Percentiles rank a stretch among this genome's conserved stretches.
Evolutionary conservation across 176 grass and related monocot species (phyloP).

Genomic region (Oryza rufipogon): DNA sequence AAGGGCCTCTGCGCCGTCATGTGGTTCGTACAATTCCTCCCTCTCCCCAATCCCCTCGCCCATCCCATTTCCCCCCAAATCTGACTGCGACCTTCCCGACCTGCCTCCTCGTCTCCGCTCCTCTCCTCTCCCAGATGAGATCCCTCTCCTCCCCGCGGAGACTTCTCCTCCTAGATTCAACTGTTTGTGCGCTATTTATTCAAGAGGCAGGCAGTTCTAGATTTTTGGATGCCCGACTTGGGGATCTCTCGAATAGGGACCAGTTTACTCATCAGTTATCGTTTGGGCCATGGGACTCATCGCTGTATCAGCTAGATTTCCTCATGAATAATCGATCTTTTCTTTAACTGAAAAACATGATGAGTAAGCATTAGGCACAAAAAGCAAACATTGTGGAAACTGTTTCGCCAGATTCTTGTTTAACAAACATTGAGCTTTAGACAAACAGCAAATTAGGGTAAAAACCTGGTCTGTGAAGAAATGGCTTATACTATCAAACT

Average conservation of each 20-base stretch:
- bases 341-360: too few species aligned
- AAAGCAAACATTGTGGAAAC: not conserved
- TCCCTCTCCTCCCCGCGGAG: not conserved
- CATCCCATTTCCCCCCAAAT: not conserved
- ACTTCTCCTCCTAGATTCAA: not conserved
- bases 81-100: not conserved
- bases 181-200: not conserved
- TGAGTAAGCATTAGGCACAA: not conserved
- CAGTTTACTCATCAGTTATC: not conserved
- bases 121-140: not conserved
- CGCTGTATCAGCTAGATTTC: too few species aligned
- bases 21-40: not conserved
- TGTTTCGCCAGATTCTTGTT: not conserved
- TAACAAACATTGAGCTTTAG: not conserved
- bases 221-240: not conserved
- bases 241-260: not conserved
- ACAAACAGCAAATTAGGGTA: too few species aligned
- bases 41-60: not conserved
- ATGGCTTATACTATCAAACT: too few species aligned
- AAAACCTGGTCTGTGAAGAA: too few species aligned
- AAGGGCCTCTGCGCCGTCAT: slow-evolving; percentile 77
- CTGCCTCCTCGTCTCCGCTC: too few species aligned
- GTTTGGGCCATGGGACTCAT: too few species aligned
- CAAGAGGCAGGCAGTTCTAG: not conserved
- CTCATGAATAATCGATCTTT: not conserved